Base-by-base conservation (phyloP, 768 basidiomycete genomes). In the Sporobolomyces roseus region DNA sequence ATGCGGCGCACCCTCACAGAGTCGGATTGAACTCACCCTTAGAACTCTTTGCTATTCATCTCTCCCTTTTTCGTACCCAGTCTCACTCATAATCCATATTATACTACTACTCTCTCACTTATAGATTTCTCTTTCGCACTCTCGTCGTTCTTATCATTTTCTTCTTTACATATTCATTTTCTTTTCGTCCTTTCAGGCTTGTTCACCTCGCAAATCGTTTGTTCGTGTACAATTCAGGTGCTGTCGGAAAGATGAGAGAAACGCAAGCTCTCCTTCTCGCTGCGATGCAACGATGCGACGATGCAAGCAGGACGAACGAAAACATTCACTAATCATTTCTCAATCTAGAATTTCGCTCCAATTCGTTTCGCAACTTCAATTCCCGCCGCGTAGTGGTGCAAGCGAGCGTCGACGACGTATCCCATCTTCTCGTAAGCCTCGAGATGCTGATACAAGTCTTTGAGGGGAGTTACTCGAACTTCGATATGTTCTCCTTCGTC, bases 401-500 rank as follows among this genome's bases (percentile, higher is more conserved):
- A 80, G 66, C 85, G 84, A 12, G 91, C 88, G 74, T 93, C 91
- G 2, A 92, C 81, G 3, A 86, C 82, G 72, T 80, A 83, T 6
- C 81, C 83, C 74, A 80, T 72, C 36, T 74, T 71, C 52, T 78
- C 76, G 72, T 80, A 82, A 17, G 78, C 81, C 80, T 86, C 82
- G 50, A 97, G 80, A 51, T 83, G 84, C 1, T 80, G 79, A 51
- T 84, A 80, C n/a, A 96, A 79, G 70, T 86, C 85, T 19, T 82
- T 76, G n/a, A 96, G 74, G 49, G 87, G 86, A 12, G 93, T 84
- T 29, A 90, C 83, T 55, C 84, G 83, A 50, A 83, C 85, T 48
- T 86, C 83, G 72, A 97, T 92, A 69, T 87, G 85, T 78, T 97
- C 93, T 16, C 91, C 93, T 32, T 73, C 75, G 23, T 94, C 91